Percentiles rank a stretch among this genome's conserved stretches.
Conservation (phyloP, 768 basidiomycete species). For the Mycena pura region DNA sequence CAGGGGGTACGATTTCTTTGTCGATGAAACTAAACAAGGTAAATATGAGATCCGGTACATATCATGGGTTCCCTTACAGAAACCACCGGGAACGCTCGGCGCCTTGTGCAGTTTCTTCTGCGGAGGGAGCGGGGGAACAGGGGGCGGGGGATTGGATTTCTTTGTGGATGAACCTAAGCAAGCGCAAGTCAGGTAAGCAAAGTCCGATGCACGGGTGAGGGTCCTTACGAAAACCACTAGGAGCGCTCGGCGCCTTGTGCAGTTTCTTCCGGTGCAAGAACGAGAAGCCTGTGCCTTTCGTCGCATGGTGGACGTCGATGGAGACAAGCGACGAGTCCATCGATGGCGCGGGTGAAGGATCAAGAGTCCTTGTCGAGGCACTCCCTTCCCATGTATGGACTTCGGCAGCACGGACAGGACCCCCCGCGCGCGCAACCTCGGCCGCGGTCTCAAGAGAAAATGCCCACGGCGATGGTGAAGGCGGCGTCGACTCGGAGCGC, state of each 20-base stretch:
- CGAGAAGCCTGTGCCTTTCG: not conserved
- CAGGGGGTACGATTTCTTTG: not conserved
- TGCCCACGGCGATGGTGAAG: conserved; percentile 21
- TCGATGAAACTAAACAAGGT: not conserved
- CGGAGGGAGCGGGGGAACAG: no score
- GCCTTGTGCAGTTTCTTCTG: not conserved
- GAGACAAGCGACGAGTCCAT: not conserved
- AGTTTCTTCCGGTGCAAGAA: conserved; percentile 12
- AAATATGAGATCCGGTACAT: no score
- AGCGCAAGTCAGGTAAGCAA: no score
- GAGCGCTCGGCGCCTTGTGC: not conserved
- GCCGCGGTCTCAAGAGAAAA: not conserved
- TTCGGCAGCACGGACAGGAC: no score
- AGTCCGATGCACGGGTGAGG: no score
- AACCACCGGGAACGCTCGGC: not conserved
- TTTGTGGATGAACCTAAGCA: no score
- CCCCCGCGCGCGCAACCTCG: not conserved
- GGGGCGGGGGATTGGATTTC: no score
- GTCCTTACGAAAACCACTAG: conserved; percentile 1
- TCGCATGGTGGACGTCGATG: not conserved
- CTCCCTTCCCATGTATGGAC: no score
- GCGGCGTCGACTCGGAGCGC: conserved; percentile 23
- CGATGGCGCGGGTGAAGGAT: not conserved
- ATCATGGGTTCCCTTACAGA: not conserved
- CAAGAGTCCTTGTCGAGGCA: no score